Conservation (phyloP, 2,329 filamentous ascomycete species). For the Graphilbum fragrans region DNA sequence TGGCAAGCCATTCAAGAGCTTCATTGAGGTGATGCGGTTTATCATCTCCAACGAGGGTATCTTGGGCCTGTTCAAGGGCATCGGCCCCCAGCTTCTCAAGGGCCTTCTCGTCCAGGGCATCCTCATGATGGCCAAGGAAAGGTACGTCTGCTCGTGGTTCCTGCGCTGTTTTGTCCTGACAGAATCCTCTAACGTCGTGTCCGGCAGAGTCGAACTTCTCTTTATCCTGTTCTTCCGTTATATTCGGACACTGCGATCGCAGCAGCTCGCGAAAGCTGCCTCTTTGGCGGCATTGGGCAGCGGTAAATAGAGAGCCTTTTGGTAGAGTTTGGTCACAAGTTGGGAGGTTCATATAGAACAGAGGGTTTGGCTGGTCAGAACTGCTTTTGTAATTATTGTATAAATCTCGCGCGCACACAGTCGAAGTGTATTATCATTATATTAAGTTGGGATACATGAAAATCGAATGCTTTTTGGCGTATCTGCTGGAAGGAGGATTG, state of each 20-base stretch:
- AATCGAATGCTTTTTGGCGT: too few species aligned
- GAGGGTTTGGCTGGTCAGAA: background rate
- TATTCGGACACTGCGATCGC: constrained; percentile 55
- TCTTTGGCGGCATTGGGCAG: constrained; percentile 38
- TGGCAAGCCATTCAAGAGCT: constrained; percentile 87
- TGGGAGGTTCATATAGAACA: background rate
- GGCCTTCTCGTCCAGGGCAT: constrained; percentile 89
- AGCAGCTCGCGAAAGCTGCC: constrained; percentile 56
- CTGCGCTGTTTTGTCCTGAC: background rate
- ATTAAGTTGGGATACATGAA: too few species aligned
- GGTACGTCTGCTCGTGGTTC: constrained; percentile 36
- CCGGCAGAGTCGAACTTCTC: constrained; percentile 63
- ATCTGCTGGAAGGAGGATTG: too few species aligned
- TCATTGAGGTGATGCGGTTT: constrained; percentile 88
- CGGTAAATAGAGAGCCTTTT: constrained; percentile 14
- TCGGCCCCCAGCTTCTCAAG: constrained; percentile 86
- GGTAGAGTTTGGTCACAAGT: background rate
- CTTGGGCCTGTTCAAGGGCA: constrained; percentile 87
- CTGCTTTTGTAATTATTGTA: too few species aligned
- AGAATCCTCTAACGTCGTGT: constrained; percentile 7
- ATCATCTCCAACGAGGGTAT: constrained; percentile 81
- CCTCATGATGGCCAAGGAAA: constrained; percentile 98
- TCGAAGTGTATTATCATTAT: background rate
- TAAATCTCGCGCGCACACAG: too few species aligned
- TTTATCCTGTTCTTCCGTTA: constrained; percentile 83